Conservation (phyloP, 495 filamentous ascomycete genomes). For the Diplogelasinospora grovesii region DNA sequence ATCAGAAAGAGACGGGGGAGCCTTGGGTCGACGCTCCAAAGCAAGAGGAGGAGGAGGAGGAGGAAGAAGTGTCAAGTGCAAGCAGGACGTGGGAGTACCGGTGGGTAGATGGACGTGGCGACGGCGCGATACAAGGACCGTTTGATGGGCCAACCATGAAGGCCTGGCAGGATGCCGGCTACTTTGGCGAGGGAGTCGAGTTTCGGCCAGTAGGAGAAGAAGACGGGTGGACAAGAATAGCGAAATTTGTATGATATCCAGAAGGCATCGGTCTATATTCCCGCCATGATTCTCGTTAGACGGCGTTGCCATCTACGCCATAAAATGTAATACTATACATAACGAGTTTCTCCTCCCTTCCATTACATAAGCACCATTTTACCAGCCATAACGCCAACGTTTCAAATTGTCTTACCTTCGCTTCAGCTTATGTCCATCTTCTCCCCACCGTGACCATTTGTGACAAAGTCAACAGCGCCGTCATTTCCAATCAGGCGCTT, state of each 20-base stretch:
- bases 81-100: conserved; percentile 77
- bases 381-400: conserved; percentile 17
- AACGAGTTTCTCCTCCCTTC: conserved; percentile 4
- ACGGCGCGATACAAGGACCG: conserved; percentile 71
- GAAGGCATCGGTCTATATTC: no score
- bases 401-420: conserved; percentile 1
- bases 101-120: conserved; percentile 86
- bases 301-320: conserved; percentile 8
- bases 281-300: no score
- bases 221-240: conserved; percentile 53
- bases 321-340: conserved; percentile 6
- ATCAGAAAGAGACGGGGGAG: conserved; percentile 80
- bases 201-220: conserved; percentile 61
- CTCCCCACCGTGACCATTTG: conserved; percentile 54
- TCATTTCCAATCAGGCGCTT: conserved; percentile 86
- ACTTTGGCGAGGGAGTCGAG: conserved; percentile 91
- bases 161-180: conserved; percentile 83
- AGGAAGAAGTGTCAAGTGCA: conserved; percentile 7
- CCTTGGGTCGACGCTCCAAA: conserved; percentile 64
- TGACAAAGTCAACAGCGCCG: conserved; percentile 66
- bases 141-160: conserved; percentile 80
- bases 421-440: conserved; percentile 67
- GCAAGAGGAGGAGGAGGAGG: conserved; percentile 16
- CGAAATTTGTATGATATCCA: conserved; percentile 60
- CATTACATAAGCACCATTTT: conserved; percentile 16